phyloP scores from a whole-genome alignment of 179 eudicot species.

The Camellia oleifera region DNA sequence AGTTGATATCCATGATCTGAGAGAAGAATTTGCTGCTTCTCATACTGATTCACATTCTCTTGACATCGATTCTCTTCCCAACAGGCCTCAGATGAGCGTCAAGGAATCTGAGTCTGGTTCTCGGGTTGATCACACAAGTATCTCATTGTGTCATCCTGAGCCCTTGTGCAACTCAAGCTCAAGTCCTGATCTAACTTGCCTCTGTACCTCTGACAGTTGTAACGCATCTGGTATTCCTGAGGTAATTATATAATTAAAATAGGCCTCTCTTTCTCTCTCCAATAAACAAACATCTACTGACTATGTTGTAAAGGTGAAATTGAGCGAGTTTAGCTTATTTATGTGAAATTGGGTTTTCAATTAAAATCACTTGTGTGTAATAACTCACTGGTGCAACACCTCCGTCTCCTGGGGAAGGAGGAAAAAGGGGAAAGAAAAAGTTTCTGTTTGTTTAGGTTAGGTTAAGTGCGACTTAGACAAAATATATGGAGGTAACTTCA shows the following conservation, averaged over 20 bases:
- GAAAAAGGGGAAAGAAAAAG: no score
- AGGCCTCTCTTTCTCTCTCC: neutral
- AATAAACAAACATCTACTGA: neutral
- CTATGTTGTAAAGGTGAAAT: neutral
- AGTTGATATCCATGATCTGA: slow-evolving; percentile 6
- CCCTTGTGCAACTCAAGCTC: slow-evolving; percentile 11
- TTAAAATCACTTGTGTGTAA: no score
- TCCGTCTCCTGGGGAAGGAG: no score
- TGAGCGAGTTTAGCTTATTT: neutral
- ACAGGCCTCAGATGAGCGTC: neutral
- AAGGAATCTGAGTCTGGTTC: slow-evolving; percentile 11
- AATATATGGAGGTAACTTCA: no score
- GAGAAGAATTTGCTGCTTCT: slow-evolving; percentile 3
- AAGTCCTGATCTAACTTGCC: slow-evolving; percentile 10
- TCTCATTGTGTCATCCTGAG: neutral
- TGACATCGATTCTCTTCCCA: slow-evolving; percentile 1
- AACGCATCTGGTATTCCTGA: slow-evolving; percentile 13
- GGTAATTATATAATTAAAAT: slow-evolving; percentile 12
- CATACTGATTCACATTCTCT: slow-evolving; percentile 2
- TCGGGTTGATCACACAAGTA: slow-evolving; percentile 14
- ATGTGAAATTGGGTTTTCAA: neutral
- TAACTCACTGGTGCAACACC: no score
- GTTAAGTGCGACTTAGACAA: no score
- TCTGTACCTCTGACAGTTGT: slow-evolving; percentile 2
- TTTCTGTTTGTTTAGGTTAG: no score